These are phyloP conservation scores for Mycena crocata DNA, from an alignment of 768 basidiomycete genomes.

Conservation along the genomic window DNA sequence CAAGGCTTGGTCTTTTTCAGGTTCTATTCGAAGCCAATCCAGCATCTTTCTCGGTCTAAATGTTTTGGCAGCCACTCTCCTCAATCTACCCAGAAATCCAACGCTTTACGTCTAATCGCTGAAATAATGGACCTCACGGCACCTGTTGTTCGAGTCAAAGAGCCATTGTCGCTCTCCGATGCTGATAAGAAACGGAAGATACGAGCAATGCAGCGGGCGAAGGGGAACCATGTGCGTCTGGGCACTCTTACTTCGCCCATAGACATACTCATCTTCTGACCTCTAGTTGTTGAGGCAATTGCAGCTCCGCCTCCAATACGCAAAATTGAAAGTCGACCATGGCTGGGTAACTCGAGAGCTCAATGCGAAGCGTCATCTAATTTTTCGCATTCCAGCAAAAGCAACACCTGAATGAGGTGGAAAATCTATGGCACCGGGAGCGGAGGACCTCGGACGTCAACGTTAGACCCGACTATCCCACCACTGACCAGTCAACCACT, in stretches of 20 bases:
- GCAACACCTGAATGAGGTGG: constrained; percentile 84
- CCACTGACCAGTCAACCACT: too few relatives aligned
- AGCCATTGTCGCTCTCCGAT: constrained; percentile 2
- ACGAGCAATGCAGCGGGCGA: constrained; percentile 62
- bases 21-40: too few relatives aligned
- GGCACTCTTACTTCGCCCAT: background rate
- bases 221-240: constrained; percentile 62
- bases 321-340: constrained; percentile 81
- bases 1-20: too few relatives aligned
- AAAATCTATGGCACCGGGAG: constrained; percentile 84
- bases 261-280: constrained; percentile 1
- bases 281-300: constrained; percentile 76
- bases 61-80: too few relatives aligned
- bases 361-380: background rate
- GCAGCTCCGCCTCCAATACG: constrained; percentile 81
- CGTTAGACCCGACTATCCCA: background rate
- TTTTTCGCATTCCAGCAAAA: constrained; percentile 62
- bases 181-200: constrained; percentile 47
- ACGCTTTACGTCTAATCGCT: too few relatives aligned
- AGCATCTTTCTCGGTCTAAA: too few relatives aligned
- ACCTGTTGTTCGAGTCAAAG: background rate
- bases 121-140: background rate
- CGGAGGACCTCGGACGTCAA: background rate
- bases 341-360: constrained; percentile 68
- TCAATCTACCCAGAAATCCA: too few relatives aligned